Base-by-base conservation (phyloP, 139 green algal species). In the Spirogloea muscicola region DNA sequence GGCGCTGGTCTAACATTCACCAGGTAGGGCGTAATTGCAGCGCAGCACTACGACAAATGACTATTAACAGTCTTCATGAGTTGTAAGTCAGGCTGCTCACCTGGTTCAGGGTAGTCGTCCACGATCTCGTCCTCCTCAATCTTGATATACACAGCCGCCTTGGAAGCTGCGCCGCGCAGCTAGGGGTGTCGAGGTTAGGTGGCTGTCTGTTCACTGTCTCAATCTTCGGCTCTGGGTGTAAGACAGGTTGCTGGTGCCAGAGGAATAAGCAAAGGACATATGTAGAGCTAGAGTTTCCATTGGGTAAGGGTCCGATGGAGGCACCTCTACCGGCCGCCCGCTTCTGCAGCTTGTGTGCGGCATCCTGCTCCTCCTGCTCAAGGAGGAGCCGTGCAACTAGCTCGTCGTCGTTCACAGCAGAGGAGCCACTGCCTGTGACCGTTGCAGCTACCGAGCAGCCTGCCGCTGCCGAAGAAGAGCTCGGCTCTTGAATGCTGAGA, bases 101-200 rank as follows among this genome's bases (percentile, higher is more conserved):
- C 68, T 1, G 93, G 93, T 49, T 86, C 48, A 5, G 93, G 93
- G 76, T 98, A 98, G 81, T 98, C 93, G 62, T 96, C 87, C 10
- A 91, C 93, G 72, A 98, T 96, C 82, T 98, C 93, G 40, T 76
- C 73, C 68, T 94, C 88, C n/a, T 71, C 88, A 74, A 97, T 92
- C 49, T 91, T 88, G 79, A 96, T 90, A 84, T 96, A 97, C 42
- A 57, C 64, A 29, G 78, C 79, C 40, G 6, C 27, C 36, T 62
- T 65, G 16, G 4, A 48, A 44, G 67, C 67, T 59, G 37, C 16
- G 3, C 7, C 21, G 39, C 64, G 25, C 42, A 38, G 67, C 31
- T 33, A 10, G 60, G 13, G 5, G 60, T 62, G 9, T 43, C 9
- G 9, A 39, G 5, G 9, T 31, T 43, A 39, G 52, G 31, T 39